Base-by-base conservation (phyloP, 2,329 filamentous ascomycete species). In the Teratosphaeria nubilosa region DNA sequence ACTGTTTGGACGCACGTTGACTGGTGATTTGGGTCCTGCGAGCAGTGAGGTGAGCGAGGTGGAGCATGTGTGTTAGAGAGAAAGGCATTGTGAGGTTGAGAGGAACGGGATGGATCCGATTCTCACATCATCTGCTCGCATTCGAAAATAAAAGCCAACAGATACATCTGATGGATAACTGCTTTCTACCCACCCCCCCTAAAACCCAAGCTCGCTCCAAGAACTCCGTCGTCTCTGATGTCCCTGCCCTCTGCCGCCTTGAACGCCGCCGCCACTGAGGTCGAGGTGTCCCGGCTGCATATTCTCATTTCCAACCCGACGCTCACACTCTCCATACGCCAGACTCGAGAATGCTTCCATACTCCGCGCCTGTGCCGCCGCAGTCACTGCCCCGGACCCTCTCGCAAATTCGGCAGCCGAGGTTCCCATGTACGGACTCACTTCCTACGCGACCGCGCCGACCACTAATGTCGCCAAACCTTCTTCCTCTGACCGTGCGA, bases 401-500 rank as follows among this genome's bases (percentile, higher is more conserved):
- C 51, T 30, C 16, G 22, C 25, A 30, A 22, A 27, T 53, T 30
- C 51, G 3, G 20, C 51, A 5, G 30, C 53, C 27, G 31, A 41
- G 52, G 30, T 24, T 14, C 31, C n/a, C 22, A 41, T 54, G 13
- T 54, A 20, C 27, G 27, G 14, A 6, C 34, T 24, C 31, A 30
- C 45, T 54, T 58, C 53, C 48, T 83, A 95, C 72, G 88, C 86
- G 72, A 96, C 86, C 67, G 90, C 91, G 65, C 85, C 88, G 72
- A 96, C 82, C 60, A 97, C 84, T 73, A 95, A 79, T 60, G 85
- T 82, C 61, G 94, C 91, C 69, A 99, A 85, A 58, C 90, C 90
- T 71, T 94, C 90, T 76, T 99, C 94, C 74, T 99, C 94, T 73
- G 88, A 88, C 71, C 94, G 83, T 61, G 92, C 89, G 56, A 87